phyloP scores from a whole-genome alignment of 108 stramenopile species.

The Epipyxis sp. region DNA sequence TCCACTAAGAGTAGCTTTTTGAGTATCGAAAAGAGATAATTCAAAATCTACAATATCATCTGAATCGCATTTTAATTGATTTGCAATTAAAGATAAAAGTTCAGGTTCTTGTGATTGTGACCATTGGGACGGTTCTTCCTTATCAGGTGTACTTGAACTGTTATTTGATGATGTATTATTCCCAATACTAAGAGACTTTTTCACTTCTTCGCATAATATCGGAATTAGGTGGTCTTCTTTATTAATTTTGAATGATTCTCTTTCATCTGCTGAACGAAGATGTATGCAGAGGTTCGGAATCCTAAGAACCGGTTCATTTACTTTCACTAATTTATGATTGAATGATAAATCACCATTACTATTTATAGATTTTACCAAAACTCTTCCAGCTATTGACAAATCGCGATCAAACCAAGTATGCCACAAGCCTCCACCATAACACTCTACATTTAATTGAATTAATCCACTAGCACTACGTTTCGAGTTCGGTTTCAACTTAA shows the following conservation, averaged over 20 bases:
- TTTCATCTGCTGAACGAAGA: slow-evolving; percentile 44
- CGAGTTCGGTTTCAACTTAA: slow-evolving; percentile 46
- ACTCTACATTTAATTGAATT: slow-evolving; percentile 71
- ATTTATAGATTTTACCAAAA: slow-evolving; percentile 58
- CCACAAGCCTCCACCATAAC: slow-evolving; percentile 92
- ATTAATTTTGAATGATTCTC: slow-evolving; percentile 57
- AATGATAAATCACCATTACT: neutral
- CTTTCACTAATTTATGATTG: slow-evolving; percentile 46
- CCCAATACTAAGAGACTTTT: neutral
- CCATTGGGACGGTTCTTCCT: neutral
- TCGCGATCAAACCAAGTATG: slow-evolving; percentile 95
- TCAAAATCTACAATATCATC: slow-evolving; percentile 83
- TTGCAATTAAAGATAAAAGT: neutral
- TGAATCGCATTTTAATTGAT: neutral
- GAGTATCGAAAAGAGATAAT: slow-evolving; percentile 81
- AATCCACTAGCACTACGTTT: slow-evolving; percentile 23
- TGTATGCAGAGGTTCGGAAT: slow-evolving; percentile 93
- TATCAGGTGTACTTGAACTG: neutral
- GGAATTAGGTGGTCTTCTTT: slow-evolving; percentile 87
- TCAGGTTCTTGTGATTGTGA: neutral
- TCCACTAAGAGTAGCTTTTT: slow-evolving; percentile 78
- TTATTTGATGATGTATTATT: neutral
- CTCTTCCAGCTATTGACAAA: slow-evolving; percentile 73
- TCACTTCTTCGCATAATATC: slow-evolving; percentile 69
- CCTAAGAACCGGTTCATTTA: slow-evolving; percentile 72